Percentiles rank a stretch among this genome's conserved stretches.
Evolutionary conservation across 2,329 filamentous ascomycete genomes (phyloP).

Genomic region (Eutypella sp.): DNA sequence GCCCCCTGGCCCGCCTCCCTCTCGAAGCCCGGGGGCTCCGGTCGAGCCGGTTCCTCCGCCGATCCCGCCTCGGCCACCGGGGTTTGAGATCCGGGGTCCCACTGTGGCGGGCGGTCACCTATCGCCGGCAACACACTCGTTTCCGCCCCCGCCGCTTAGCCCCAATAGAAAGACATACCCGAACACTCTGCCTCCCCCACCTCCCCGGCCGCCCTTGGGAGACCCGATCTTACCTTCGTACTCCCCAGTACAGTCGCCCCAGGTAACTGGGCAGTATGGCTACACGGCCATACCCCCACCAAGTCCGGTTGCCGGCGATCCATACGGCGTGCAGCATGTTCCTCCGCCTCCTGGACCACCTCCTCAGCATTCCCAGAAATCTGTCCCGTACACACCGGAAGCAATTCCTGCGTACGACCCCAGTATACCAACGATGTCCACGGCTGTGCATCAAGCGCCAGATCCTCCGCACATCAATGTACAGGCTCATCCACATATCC

Average conservation of each 20-base stretch:
- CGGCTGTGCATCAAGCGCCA: no score
- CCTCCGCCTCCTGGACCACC: neutral
- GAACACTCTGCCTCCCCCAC: constrained; percentile 12
- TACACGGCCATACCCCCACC: neutral
- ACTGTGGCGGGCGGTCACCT: neutral
- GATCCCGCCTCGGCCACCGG: constrained; percentile 13
- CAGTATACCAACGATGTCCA: neutral
- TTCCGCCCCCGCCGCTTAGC: constrained; percentile 3
- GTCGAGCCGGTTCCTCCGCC: constrained; percentile 9
- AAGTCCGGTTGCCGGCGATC: neutral
- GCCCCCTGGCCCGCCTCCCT: constrained; percentile 8
- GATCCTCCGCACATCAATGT: neutral
- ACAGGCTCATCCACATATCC: constrained; percentile 1
- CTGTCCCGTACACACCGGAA: neutral
- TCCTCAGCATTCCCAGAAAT: neutral
- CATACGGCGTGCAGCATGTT: neutral
- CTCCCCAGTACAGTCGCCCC: neutral
- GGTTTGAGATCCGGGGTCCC: constrained; percentile 9
- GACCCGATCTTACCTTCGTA: neutral
- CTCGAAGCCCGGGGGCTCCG: neutral
- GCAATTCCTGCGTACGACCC: neutral
- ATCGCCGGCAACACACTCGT: neutral
- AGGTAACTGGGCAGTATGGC: neutral
- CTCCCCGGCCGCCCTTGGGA: constrained; percentile 10
- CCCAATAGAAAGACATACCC: constrained; percentile 3